Evolutionary conservation across 805 yeast species (phyloP).

Genomic region (Ogataea henricii): DNA sequence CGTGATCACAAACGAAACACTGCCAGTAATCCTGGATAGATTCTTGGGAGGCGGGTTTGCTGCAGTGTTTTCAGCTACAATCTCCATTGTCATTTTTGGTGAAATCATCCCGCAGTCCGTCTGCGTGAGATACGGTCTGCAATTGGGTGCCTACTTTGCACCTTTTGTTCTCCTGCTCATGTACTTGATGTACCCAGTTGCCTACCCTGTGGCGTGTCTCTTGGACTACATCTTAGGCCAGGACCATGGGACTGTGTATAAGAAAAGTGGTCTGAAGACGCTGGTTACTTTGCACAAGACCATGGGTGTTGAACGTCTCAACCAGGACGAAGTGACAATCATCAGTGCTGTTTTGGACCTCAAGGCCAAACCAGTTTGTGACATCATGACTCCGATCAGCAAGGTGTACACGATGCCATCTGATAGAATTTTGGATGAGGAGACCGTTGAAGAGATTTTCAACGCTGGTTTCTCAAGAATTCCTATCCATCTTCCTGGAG

Average conservation of each 20-base stretch:
- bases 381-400: constrained; percentile 92
- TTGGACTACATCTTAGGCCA: constrained; percentile 86
- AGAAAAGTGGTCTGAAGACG: constrained; percentile 89
- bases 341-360: constrained; percentile 91
- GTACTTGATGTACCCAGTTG: constrained; percentile 90
- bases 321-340: constrained; percentile 94
- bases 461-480: constrained; percentile 94
- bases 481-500: constrained; percentile 88
- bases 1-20: constrained; percentile 90
- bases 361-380: constrained; percentile 83
- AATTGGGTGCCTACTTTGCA: constrained; percentile 85
- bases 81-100: constrained; percentile 89
- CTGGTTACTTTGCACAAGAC: constrained; percentile 90
- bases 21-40: constrained; percentile 91
- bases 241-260: constrained; percentile 94
- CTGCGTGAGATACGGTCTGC: constrained; percentile 89
- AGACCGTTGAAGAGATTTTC: constrained; percentile 82
- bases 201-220: constrained; percentile 83
- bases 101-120: constrained; percentile 95
- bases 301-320: constrained; percentile 92
- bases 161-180: constrained; percentile 84
- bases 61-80: constrained; percentile 93
- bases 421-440: constrained; percentile 79
- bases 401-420: constrained; percentile 88
- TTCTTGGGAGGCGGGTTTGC: constrained; percentile 97